Base-by-base conservation (phyloP, 2,329 filamentous ascomycete species). In the Aspergillus candidus region DNA sequence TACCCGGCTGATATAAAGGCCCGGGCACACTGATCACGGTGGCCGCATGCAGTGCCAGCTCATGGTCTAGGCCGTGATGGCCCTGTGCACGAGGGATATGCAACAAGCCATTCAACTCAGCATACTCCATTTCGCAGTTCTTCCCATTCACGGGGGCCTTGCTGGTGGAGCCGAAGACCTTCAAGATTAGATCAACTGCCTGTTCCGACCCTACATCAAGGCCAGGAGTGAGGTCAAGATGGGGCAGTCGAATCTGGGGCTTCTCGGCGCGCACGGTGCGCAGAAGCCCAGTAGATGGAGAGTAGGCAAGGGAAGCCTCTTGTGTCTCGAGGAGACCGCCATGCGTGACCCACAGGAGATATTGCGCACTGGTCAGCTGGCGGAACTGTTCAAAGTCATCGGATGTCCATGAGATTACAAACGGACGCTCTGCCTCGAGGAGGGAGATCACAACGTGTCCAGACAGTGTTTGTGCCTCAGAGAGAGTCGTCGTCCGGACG, bases 201-300 rank as follows among this genome's bases (percentile, higher is more conserved):
- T 15, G 15, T 15, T 51, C 50, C 4, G 46, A 35, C 8, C 18
- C 35, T 15, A 15, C 15, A 15, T 15, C 15, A 15, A 15, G 15
- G 15, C 15, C 15, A 15, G 15, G 15, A n/a, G 49, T 46, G 2
- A 59, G 47, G 11, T 53, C 46, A 1, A 59, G 17, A 5, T 58
- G 53, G 1, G 54, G 48, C 14, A 60, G 49, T 2, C 40, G 48
- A 3, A 53, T 43, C 30, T 39, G 46, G 32, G 52, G 51, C 10
- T 54, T 41, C 35, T 61, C 58, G 34, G 57, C 55, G 38, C 58
- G 53, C 3, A 60, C 42, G 7, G 55, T 54, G 13, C 58, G 55
- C 32, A 58, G 18, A n/a, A 61, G 48, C 8, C 55, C 57, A 6
- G 48, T 40, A 4, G 50, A 15, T 15, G 15, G 15, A 15, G 15